Evolutionary conservation across 2,329 filamentous ascomycete species (phyloP).

Genomic region (Cadophora sp.): DNA sequence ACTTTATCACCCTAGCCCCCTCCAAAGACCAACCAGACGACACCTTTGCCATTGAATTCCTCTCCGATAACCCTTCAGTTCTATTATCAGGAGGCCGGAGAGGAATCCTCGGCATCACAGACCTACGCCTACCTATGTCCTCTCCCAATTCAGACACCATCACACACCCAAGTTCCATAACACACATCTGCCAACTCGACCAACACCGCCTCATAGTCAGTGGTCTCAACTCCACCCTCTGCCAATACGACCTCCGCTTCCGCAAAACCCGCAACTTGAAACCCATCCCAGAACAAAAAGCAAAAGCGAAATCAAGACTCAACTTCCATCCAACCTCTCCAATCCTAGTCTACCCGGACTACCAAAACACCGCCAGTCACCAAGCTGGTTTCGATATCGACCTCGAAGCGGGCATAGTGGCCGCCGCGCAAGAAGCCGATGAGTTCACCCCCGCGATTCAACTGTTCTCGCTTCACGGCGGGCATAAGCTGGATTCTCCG

Average conservation of each 20-base stretch:
- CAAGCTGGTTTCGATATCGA: slow-evolving; percentile 60
- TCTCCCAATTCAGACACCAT: slow-evolving; percentile 34
- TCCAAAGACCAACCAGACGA: slow-evolving; percentile 40
- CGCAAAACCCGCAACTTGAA: slow-evolving; percentile 23
- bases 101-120: slow-evolving; percentile 49
- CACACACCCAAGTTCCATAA: slow-evolving; percentile 49
- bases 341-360: slow-evolving; percentile 55
- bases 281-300: neutral
- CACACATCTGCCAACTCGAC: slow-evolving; percentile 57
- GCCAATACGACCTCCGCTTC: slow-evolving; percentile 63
- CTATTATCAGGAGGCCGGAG: slow-evolving; percentile 59
- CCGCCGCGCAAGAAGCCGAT: slow-evolving; percentile 53
- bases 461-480: slow-evolving; percentile 40
- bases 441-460: slow-evolving; percentile 27
- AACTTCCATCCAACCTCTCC: slow-evolving; percentile 42
- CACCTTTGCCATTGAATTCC: slow-evolving; percentile 58
- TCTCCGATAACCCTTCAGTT: slow-evolving; percentile 51
- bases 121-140: slow-evolving; percentile 41
- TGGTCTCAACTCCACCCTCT: slow-evolving; percentile 56
- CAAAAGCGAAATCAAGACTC: slow-evolving; percentile 1
- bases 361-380: slow-evolving; percentile 56
- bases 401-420: slow-evolving; percentile 55
- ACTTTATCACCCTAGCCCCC: slow-evolving; percentile 31
- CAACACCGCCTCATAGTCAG: slow-evolving; percentile 59
- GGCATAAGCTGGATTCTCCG: slow-evolving; percentile 25